These are phyloP conservation scores for Dryas alaskensis DNA, from an alignment of 306 rosid genomes.

Conservation along the genomic window DNA sequence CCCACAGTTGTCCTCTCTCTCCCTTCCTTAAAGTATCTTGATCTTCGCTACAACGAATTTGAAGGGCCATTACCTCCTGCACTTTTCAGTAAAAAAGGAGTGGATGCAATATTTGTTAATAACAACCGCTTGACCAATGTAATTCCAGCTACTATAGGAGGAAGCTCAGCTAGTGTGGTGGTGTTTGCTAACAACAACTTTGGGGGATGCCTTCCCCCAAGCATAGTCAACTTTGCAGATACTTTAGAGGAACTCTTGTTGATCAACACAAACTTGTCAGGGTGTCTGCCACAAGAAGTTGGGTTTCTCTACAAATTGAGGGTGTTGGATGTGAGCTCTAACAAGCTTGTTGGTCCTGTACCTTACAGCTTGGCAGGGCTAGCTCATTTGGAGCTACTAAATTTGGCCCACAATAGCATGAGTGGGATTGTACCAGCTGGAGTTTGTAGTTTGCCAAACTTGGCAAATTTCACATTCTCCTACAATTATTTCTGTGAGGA, in stretches of 20 bases:
- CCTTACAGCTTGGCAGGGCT: constrained; percentile 83
- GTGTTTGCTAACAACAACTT: constrained; percentile 84
- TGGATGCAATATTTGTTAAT: constrained; percentile 74
- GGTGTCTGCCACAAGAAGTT: constrained; percentile 80
- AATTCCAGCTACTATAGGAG: constrained; percentile 44
- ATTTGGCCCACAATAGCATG: constrained; percentile 65
- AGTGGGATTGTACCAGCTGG: constrained; percentile 61
- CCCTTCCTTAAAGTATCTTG: constrained; percentile 53
- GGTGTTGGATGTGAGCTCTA: constrained; percentile 74
- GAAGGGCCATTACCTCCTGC: constrained; percentile 78
- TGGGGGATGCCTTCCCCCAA: constrained; percentile 67
- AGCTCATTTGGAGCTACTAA: constrained; percentile 70
- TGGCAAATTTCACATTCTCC: constrained; percentile 68
- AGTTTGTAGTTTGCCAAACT: constrained; percentile 64
- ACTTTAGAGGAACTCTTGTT: constrained; percentile 71
- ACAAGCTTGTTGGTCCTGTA: constrained; percentile 64
- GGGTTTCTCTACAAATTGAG: constrained; percentile 79
- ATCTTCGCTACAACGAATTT: constrained; percentile 75
- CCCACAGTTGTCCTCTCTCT: constrained; percentile 68
- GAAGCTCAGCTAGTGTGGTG: constrained; percentile 54
- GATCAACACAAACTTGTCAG: constrained; percentile 64
- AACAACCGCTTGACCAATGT: constrained; percentile 61
- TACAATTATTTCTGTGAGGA: constrained; percentile 84
- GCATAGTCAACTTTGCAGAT: constrained; percentile 53
- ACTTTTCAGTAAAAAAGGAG: constrained; percentile 46